A percentile compares a stretch with the other conserved stretches of the same genome.
Conservation (phyloP, 345 rosid genomes). For the Ceriops tagal region DNA sequence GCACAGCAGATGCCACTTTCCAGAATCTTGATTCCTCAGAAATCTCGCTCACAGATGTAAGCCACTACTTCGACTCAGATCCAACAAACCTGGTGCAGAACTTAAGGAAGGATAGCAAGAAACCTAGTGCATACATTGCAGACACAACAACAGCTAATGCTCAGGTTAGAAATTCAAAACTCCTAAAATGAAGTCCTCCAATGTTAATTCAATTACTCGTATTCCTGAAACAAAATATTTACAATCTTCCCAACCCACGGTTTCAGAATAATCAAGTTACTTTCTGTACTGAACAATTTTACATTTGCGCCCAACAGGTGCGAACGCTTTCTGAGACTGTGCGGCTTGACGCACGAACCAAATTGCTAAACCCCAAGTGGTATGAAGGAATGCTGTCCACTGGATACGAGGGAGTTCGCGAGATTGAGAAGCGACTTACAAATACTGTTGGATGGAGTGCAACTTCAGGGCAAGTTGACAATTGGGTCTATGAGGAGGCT, state of each 20-base stretch:
- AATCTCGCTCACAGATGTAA: constrained; percentile 93
- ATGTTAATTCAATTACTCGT: background rate
- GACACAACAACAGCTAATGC: constrained; percentile 98
- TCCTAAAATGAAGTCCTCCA: background rate
- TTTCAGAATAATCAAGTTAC: background rate
- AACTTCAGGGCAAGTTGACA: constrained; percentile 96
- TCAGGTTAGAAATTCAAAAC: constrained; percentile 49
- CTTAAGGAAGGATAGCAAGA: constrained; percentile 86
- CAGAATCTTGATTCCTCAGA: constrained; percentile 97
- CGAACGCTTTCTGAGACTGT: constrained; percentile 88
- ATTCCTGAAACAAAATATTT: background rate
- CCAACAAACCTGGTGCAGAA: constrained; percentile 92
- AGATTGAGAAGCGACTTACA: constrained; percentile 91
- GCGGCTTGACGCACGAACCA: constrained; percentile 86
- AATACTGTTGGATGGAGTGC: constrained; percentile 99
- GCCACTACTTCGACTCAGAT: constrained; percentile 96
- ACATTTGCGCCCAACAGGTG: constrained; percentile 43
- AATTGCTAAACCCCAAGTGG: constrained; percentile 95
- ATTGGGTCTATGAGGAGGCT: constrained; percentile 97
- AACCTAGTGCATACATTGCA: constrained; percentile 88
- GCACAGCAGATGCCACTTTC: constrained; percentile 96
- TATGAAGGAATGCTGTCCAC: constrained; percentile 97
- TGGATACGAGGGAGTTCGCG: constrained; percentile 96
- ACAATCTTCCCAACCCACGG: too few species aligned
- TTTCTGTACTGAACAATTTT: constrained; percentile 10